Evolutionary conservation across 305 asterid species (phyloP).

Genomic region (Vinca major): DNA sequence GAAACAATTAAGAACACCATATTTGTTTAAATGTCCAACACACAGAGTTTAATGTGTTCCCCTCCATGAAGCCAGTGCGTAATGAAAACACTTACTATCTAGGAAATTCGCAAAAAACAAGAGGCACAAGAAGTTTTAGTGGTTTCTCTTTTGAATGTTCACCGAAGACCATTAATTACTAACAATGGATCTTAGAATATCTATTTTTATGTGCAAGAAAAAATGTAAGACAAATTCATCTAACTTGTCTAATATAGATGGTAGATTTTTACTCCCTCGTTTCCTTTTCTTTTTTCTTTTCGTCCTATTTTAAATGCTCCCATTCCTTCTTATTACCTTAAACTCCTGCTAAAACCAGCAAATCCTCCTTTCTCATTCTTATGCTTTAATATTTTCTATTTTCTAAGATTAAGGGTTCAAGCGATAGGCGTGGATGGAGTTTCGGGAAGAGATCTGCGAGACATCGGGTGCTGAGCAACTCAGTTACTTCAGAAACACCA

Average conservation of each 20-base stretch:
- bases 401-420: conserved; percentile 56
- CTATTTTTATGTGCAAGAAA: not conserved
- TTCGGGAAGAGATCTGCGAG: conserved; percentile 79
- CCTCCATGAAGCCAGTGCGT: not conserved
- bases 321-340: not conserved
- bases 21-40: not conserved
- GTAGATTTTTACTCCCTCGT: not conserved
- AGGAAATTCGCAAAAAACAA: not conserved
- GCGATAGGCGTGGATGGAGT: conserved; percentile 87
- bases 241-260: not conserved
- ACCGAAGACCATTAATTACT: not conserved
- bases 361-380: not conserved
- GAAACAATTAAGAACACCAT: not conserved
- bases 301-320: not conserved
- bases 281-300: too few species aligned
- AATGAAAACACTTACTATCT: not conserved
- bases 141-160: not conserved
- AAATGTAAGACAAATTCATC: not conserved
- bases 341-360: not conserved
- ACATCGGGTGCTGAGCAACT: conserved; percentile 70
- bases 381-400: conserved; percentile 9
- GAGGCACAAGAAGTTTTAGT: not conserved
- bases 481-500: conserved; percentile 46
- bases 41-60: not conserved
- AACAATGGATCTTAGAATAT: not conserved